Conservation (phyloP, 169 alveolate species). For the Theileria luwenshuni region DNA sequence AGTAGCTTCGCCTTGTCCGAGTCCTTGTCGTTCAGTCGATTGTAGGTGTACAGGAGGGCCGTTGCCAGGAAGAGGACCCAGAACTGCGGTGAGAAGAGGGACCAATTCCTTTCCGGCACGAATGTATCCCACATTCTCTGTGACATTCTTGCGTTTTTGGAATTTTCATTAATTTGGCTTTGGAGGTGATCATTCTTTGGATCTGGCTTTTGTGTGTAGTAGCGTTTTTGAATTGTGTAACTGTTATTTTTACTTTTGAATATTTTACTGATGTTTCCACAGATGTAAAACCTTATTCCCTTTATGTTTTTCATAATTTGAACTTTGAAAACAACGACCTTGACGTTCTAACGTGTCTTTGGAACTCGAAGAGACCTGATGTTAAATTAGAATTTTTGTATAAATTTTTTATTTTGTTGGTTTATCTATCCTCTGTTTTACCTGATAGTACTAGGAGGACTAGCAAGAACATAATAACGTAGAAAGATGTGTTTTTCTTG, state of each 20-base stretch:
- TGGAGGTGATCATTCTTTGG: too few species aligned
- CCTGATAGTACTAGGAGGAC: conserved; percentile 55
- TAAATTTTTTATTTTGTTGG: neutral
- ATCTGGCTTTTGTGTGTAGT: too few species aligned
- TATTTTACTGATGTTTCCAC: too few species aligned
- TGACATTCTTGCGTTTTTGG: conserved; percentile 15
- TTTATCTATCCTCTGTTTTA: conserved; percentile 7
- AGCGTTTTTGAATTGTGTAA: too few species aligned
- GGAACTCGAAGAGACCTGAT: conserved; percentile 51
- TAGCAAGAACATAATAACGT: conserved; percentile 43
- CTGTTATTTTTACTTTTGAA: too few species aligned
- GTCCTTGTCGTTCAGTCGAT: conserved; percentile 19
- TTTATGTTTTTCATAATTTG: neutral
- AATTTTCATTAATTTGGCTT: neutral
- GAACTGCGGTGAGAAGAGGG: conserved; percentile 49
- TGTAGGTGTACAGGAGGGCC: conserved; percentile 39
- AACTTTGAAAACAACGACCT: conserved; percentile 10
- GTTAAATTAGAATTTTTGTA: neutral
- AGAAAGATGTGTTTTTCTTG: conserved; percentile 39
- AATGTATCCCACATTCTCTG: conserved; percentile 53
- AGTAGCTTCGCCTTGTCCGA: conserved; percentile 8
- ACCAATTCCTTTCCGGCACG: conserved; percentile 66
- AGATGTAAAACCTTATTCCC: neutral
- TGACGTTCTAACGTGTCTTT: conserved; percentile 31
- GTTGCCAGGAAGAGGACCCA: conserved; percentile 45